A percentile compares a stretch with the other conserved stretches of the same genome.
Conservation (phyloP, 257 asterid genomes). For the Eustoma russellianum region DNA sequence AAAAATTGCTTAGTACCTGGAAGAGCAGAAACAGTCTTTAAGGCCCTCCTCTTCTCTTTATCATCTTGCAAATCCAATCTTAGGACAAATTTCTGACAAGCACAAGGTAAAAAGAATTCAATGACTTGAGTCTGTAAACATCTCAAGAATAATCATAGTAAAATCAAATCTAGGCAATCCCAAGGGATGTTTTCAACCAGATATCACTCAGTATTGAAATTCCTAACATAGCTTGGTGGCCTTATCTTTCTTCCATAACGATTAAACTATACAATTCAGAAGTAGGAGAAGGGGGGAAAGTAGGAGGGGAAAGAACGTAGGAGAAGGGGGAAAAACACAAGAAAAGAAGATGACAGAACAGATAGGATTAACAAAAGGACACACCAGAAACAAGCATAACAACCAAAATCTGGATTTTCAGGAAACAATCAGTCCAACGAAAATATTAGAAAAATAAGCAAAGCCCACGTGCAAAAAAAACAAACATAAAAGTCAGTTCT, state of each 20-base stretch:
- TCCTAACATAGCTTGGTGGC: neutral
- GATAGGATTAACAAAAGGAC: neutral
- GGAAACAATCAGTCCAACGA: slow-evolving; percentile 4
- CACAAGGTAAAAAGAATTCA: neutral
- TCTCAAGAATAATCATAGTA: slow-evolving; percentile 1
- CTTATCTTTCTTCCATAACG: neutral
- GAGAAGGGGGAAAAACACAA: neutral
- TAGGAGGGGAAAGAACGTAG: neutral
- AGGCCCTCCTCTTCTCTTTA: slow-evolving; percentile 64
- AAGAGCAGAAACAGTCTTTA: slow-evolving; percentile 68
- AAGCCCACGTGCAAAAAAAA: neutral
- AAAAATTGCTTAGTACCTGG: slow-evolving; percentile 36
- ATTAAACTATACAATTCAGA: neutral
- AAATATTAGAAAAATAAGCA: slow-evolving; percentile 1
- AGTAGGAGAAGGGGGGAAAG: neutral
- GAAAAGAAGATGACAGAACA: neutral
- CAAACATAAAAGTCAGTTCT: slow-evolving; percentile 10
- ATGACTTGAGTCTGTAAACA: neutral
- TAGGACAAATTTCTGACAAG: slow-evolving; percentile 62
- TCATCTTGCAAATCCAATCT: slow-evolving; percentile 56
- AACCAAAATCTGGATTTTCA: neutral
- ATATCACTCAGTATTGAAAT: neutral
- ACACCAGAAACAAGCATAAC: neutral
- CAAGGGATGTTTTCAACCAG: neutral
- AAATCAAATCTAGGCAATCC: neutral